Evolutionary conservation across 1,139 yeast genomes (phyloP), one percentile per base, ranked within the genome.

Genomic region (Geotrichum armillariae): DNA sequence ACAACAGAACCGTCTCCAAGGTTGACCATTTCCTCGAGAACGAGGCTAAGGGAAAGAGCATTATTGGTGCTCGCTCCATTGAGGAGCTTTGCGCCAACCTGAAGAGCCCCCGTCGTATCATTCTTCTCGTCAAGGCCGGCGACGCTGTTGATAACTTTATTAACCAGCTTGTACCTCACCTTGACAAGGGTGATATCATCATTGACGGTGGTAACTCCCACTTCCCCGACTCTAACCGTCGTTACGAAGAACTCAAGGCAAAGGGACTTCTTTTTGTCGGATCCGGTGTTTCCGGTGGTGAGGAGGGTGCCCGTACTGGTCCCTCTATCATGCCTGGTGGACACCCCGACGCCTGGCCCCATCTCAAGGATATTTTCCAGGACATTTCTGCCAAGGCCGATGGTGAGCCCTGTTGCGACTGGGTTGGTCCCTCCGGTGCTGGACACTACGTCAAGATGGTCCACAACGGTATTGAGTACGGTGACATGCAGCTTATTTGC

Each of bases 271-370:
- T 83, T 61, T 93, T 90, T 66, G 99, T 93, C 60, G 99, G 99
- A 66, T 89, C 96, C 58, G 99, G 99, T 85, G 99, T 93, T 59
- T 93, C 98, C 64, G 99, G 99, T 76, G 99, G 99, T 79, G 99
- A 93, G 77, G 99, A 93, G 74, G 99, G 99, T 81, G 99, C 99
- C 66, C 89, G 99, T 78, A 81, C 87, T 73, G 99, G 99, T 69
- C 99, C 99, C 58, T 91, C 98, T 59, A 81, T 93, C 75, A 93
- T 93, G 99, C 99, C 99, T 63, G 99, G 99, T 83, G 99, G 99
- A 70, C 87, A 90, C 71, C 80, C 78, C 62, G 97, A 87, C 66
- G 99, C 99, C 60, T 93, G 99, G 99, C 98, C 98, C 60, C 95
- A 89, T 75, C 86, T 93, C 69, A 93, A 93, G 82, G 84, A 82